Evolutionary conservation across 208 protist genomes (phyloP), one percentile per base, ranked within the genome.

Genomic region (Borovskyia barvae): DNA sequence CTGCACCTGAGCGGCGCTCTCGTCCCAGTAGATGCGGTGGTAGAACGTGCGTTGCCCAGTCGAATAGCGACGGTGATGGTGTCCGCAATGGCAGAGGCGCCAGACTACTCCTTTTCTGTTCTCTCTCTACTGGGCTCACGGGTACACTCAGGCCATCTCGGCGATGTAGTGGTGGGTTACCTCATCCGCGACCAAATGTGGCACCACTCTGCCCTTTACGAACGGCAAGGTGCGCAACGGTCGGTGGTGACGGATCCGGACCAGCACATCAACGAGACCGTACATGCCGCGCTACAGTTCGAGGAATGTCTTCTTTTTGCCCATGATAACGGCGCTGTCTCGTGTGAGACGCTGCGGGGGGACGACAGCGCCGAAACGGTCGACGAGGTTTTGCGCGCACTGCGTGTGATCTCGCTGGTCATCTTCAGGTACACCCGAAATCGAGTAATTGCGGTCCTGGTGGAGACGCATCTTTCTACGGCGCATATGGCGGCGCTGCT

Each of bases 291-390:
- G 19, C 29, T 51, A 39, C 72, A 62, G 43, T 75, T 65, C 45
- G 61, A 72, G 26, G 67, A 87, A 52, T 92, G 85, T 56, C 66
- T 88, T 26, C 46, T 92, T 15, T 84, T 92, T 60, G 78, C 65
- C 30, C 72, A 56, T 39, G 81, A 88, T 26, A 66, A 60, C 47
- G 52, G 43, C 20, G 57, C 78, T 1, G 63, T 83, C 3, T 56
- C 56, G 20, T 76, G 67, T 40, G 63, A 76, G 40, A 67, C 58
- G 9, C 66, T 80, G 28, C 46, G 62, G 8, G 42, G 61, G 7
- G 43, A 19, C 19, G 60, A 70, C 35, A 28, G 56, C 1, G 32
- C 54, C 4, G 50, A 33, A 3, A 47, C 55, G 2, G 51, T 78
- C 3, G 62, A 62, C 12, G 56, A 70, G n/a, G 58, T 77, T 12